Evolutionary conservation across 2,329 filamentous ascomycete species (phyloP).

Genomic region (Ceratocystis destructans): DNA sequence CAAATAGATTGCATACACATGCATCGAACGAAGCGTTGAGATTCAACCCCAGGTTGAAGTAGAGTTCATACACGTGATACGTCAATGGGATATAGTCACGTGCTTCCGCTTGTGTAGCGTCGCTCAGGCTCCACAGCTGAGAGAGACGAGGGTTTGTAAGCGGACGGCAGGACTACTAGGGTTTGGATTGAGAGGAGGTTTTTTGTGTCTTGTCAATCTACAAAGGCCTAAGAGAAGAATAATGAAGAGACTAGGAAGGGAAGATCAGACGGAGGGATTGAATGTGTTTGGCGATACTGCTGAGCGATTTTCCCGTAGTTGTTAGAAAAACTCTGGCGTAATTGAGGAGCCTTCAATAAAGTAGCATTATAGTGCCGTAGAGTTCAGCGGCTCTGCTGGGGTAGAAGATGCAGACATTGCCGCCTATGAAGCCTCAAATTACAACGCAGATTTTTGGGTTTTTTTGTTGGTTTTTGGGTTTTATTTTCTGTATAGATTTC

Average conservation of each 20-base stretch:
- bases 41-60: neutral
- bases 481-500: neutral
- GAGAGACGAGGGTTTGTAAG: neutral
- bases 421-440: neutral
- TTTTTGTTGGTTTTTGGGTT: neutral
- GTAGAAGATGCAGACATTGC: neutral
- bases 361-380: neutral
- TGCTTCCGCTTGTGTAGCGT: neutral
- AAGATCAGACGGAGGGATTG: too few relatives aligned
- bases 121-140: neutral
- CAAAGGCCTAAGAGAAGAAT: too few relatives aligned
- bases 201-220: too few relatives aligned
- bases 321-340: too few relatives aligned
- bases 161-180: neutral
- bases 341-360: too few relatives aligned
- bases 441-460: neutral
- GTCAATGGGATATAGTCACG: neutral
- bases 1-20: neutral
- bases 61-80: constrained; percentile 2
- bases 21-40: neutral
- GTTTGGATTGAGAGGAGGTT: neutral
- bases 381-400: neutral
- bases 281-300: too few relatives aligned
- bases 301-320: too few relatives aligned
- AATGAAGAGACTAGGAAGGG: too few relatives aligned